phyloP scores from a whole-genome alignment of 2,329 filamentous ascomycete species.

The Didymella lethalis region DNA sequence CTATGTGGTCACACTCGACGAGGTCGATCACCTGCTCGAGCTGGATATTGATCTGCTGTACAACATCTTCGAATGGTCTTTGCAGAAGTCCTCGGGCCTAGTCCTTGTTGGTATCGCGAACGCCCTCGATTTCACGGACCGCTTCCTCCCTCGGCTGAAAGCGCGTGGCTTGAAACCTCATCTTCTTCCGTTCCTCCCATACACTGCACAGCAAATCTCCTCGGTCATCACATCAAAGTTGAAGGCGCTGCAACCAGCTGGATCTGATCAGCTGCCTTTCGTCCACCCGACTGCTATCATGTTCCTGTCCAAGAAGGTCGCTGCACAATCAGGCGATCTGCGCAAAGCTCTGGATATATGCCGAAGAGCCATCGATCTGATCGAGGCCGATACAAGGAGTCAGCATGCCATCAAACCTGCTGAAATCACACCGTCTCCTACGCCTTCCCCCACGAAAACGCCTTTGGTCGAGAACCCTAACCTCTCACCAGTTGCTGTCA shows the following conservation, averaged over 20 bases:
- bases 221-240: slow-evolving; percentile 85
- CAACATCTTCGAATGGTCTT: slow-evolving; percentile 94
- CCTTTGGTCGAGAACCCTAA: slow-evolving; percentile 85
- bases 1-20: slow-evolving; percentile 88
- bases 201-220: slow-evolving; percentile 86
- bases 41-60: slow-evolving; percentile 90
- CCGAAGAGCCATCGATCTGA: slow-evolving; percentile 84
- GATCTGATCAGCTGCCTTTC: slow-evolving; percentile 76
- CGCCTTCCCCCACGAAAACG: slow-evolving; percentile 74
- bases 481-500: slow-evolving; percentile 59
- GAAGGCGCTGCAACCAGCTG: slow-evolving; percentile 71
- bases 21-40: slow-evolving; percentile 92
- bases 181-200: slow-evolving; percentile 90
- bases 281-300: slow-evolving; percentile 93
- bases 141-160: slow-evolving; percentile 92
- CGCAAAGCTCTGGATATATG: slow-evolving; percentile 96
- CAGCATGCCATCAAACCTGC: slow-evolving; percentile 70
- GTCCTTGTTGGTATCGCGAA: slow-evolving; percentile 94
- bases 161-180: slow-evolving; percentile 89
- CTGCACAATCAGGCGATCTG: slow-evolving; percentile 90
- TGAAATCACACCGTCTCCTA: slow-evolving; percentile 54
- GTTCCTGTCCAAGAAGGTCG: slow-evolving; percentile 92
- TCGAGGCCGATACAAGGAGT: slow-evolving; percentile 82
- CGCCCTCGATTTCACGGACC: slow-evolving; percentile 91
- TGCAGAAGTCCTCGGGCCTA: slow-evolving; percentile 80